Evolutionary conservation across 2,329 filamentous ascomycete species (phyloP).

Genomic region (Dothideomycetes sp.): DNA sequence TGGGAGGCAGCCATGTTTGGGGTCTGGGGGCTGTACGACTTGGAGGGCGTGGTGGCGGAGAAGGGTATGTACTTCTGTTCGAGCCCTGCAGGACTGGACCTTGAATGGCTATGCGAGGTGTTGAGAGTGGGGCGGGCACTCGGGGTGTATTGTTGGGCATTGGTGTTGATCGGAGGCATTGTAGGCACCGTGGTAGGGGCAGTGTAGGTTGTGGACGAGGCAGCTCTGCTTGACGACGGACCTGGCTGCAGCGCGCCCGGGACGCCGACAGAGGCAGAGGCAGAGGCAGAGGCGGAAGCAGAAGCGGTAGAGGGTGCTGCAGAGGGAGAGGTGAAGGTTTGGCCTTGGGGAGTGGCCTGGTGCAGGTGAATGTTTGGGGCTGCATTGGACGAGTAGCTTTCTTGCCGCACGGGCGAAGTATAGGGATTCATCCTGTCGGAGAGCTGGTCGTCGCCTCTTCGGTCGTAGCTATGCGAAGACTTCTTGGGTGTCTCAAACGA

Average conservation of each 20-base stretch:
- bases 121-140: conserved; percentile 56
- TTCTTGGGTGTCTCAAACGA: conserved; percentile 41
- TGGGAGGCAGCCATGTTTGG: conserved; percentile 56
- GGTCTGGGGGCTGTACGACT: conserved; percentile 34
- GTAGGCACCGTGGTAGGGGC: conserved; percentile 46
- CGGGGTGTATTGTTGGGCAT: conserved; percentile 47
- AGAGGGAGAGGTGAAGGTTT: conserved; percentile 11
- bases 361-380: conserved; percentile 50
- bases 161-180: conserved; percentile 37
- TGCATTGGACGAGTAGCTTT: conserved; percentile 34
- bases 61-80: conserved; percentile 54
- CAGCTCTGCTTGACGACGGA: conserved; percentile 25
- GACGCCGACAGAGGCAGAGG: conserved; percentile 30
- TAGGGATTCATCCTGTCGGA: conserved; percentile 24
- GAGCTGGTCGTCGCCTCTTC: conserved; percentile 46
- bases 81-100: conserved; percentile 65
- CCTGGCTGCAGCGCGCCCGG: conserved; percentile 50
- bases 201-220: conserved; percentile 27
- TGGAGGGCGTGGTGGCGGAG: conserved; percentile 42
- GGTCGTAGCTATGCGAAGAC: conserved; percentile 27
- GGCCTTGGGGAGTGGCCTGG: conserved; percentile 30
- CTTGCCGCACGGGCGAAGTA: conserved; percentile 20
- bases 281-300: conserved; percentile 6
- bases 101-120: conserved; percentile 65
- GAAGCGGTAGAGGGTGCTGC: neutral